Conservation (phyloP, 176 grass and related monocot genomes). For the Musa beccarii region DNA sequence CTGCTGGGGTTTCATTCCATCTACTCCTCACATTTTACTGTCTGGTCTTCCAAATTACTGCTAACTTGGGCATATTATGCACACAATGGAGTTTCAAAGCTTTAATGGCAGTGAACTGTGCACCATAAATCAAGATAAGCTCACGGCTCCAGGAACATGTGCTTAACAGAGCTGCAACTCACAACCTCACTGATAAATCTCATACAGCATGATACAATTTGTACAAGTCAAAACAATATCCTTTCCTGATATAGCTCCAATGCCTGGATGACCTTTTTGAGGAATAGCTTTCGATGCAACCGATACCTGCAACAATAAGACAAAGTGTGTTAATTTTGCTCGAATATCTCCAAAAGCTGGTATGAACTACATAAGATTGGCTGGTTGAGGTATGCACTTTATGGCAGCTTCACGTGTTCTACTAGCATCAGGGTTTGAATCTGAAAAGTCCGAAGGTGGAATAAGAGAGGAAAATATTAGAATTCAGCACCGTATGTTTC, state of each 20-base stretch:
- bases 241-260: conserved; percentile 73
- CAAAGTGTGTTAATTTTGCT: background rate
- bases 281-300: conserved; percentile 67
- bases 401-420: conserved; percentile 68
- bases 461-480: background rate
- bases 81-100: no score
- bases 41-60: no score
- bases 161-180: background rate
- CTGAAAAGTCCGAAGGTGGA: conserved; percentile 30
- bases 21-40: no score
- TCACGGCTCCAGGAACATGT: background rate
- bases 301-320: conserved; percentile 43
- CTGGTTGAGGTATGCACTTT: conserved; percentile 35
- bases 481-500: background rate
- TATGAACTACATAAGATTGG: background rate
- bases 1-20: no score
- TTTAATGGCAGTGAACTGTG: no score
- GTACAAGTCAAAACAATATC: conserved; percentile 67
- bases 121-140: no score
- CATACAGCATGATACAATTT: background rate
- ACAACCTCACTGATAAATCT: background rate
- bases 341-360: background rate
- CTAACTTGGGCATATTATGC: no score
- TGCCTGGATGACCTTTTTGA: conserved; percentile 64
- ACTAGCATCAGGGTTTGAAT: conserved; percentile 45